Percentiles rank a stretch among this genome's conserved stretches.
Conservation (phyloP, 495 filamentous ascomycete species). For the Podospora bellae-mahoneyi region DNA sequence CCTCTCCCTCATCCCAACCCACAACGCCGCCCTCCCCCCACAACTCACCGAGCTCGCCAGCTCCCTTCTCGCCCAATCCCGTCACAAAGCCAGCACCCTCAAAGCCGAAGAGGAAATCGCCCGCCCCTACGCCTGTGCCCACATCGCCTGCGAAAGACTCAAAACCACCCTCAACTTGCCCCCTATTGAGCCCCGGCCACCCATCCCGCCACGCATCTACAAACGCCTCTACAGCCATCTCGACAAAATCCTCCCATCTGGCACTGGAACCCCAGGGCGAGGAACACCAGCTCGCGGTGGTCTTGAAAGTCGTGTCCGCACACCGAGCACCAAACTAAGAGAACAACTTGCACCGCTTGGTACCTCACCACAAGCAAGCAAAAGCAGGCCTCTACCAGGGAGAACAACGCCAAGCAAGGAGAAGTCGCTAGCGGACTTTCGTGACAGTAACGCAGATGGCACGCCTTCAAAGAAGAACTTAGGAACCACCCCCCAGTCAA, state of each 20-base stretch:
- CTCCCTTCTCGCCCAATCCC: constrained; percentile 83
- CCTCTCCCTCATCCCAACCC: constrained; percentile 71
- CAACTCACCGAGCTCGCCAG: constrained; percentile 72
- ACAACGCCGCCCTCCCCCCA: constrained; percentile 65
- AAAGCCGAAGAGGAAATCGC: constrained; percentile 88
- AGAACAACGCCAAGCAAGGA: constrained; percentile 31
- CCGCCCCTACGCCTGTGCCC: constrained; percentile 80
- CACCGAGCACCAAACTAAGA: constrained; percentile 37
- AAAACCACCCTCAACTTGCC: constrained; percentile 83
- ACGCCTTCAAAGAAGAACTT: constrained; percentile 18
- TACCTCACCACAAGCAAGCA: constrained; percentile 20
- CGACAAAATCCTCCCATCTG: constrained; percentile 60
- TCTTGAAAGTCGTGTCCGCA: constrained; percentile 20
- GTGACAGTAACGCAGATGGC: constrained; percentile 9
- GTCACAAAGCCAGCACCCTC: constrained; percentile 70
- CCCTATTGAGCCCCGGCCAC: constrained; percentile 72
- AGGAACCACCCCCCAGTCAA: neutral
- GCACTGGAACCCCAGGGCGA: constrained; percentile 29
- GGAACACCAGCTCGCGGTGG: constrained; percentile 25
- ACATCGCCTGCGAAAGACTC: constrained; percentile 87
- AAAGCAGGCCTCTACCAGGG: constrained; percentile 6
- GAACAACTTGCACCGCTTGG: constrained; percentile 17
- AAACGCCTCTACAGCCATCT: constrained; percentile 80
- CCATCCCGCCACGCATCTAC: constrained; percentile 78
- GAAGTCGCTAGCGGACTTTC: constrained; percentile 38